A percentile compares a stretch with the other conserved stretches of the same genome.
phyloP scores from a whole-genome alignment of 139 green algal species.

The Chlorella sp. region DNA sequence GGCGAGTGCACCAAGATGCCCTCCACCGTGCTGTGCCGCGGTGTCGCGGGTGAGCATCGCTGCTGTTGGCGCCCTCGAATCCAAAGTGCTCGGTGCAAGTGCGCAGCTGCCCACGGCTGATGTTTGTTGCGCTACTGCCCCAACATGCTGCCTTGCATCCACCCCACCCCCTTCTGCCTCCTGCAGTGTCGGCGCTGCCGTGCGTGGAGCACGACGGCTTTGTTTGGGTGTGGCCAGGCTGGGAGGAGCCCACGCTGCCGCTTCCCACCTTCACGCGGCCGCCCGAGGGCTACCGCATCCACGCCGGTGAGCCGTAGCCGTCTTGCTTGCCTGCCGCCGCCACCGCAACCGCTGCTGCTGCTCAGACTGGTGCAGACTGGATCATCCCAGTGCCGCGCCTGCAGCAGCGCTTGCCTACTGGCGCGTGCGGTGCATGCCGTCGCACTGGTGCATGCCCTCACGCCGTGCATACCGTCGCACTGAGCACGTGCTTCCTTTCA shows the following conservation, averaged over 20 bases:
- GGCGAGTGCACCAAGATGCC: slow-evolving; percentile 96
- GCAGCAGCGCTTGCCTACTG: too few species aligned
- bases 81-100: too few species aligned
- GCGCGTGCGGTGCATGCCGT: too few species aligned
- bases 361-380: too few species aligned
- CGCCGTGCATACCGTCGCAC: too few species aligned
- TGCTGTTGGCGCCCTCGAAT: too few species aligned
- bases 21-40: slow-evolving; percentile 75
- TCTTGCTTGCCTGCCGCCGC: too few species aligned
- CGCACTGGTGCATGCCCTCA: too few species aligned
- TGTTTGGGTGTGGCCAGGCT: slow-evolving; percentile 95
- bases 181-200: slow-evolving; percentile 19
- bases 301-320: slow-evolving; percentile 72
- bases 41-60: slow-evolving; percentile 52
- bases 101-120: too few species aligned
- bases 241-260: slow-evolving; percentile 61
- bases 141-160: slow-evolving; percentile 47
- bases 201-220: slow-evolving; percentile 65
- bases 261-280: slow-evolving; percentile 59
- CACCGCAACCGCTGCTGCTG: too few species aligned
- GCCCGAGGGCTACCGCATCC: slow-evolving; percentile 81
- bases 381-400: too few species aligned
- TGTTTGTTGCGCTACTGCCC: not conserved
- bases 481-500: too few species aligned
- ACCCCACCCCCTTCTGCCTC: not conserved